These are phyloP conservation scores for Capsella rubella DNA, from an alignment of 441 rosid species.

Conservation along the genomic window DNA sequence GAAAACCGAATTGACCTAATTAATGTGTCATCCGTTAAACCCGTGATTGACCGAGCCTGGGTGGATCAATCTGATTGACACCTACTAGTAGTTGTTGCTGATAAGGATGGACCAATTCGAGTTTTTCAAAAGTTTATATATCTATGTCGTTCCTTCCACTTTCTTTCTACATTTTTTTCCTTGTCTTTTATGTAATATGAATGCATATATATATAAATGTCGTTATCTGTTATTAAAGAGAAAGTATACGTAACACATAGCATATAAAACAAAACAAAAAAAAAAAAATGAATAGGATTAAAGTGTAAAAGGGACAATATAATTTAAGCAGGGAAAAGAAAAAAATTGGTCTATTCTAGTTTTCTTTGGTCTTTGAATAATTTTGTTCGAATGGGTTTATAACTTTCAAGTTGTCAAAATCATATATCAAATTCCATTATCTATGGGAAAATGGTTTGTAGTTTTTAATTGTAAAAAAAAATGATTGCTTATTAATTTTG, in stretches of 20 bases:
- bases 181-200: slow-evolving; percentile 23
- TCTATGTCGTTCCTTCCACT: slow-evolving; percentile 23
- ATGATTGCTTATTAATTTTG: background rate
- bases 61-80: slow-evolving; percentile 28
- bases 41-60: slow-evolving; percentile 25
- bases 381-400: background rate
- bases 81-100: slow-evolving; percentile 43
- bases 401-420: slow-evolving; percentile 4
- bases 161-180: slow-evolving; percentile 22
- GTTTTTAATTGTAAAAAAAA: background rate
- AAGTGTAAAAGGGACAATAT: background rate
- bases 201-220: slow-evolving; percentile 14
- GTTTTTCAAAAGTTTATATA: slow-evolving; percentile 13
- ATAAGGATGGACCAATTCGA: slow-evolving; percentile 42
- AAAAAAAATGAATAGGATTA: background rate
- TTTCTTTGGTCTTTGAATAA: background rate
- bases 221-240: slow-evolving; percentile 7
- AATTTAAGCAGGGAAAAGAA: background rate
- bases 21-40: slow-evolving; percentile 4
- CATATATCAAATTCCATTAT: background rate
- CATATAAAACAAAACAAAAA: slow-evolving; percentile 23
- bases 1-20: slow-evolving; percentile 12
- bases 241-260: slow-evolving; percentile 24
- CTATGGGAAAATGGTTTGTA: background rate
- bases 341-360: background rate